These are phyloP conservation scores for Metschnikowia anglica DNA, from an alignment of 805 yeast genomes.

Conservation along the genomic window DNA sequence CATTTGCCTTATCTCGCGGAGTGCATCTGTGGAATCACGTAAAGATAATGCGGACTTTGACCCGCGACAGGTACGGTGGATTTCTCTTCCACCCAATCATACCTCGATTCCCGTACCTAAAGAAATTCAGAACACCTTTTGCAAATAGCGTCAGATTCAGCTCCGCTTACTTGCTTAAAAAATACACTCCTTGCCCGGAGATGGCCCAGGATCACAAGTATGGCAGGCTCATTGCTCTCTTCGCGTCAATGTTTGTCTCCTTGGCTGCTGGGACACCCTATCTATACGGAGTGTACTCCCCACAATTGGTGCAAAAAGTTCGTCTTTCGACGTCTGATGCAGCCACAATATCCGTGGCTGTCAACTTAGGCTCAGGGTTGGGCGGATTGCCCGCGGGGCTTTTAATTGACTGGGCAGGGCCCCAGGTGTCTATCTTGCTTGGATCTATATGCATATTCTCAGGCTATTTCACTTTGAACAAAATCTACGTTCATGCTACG, in stretches of 20 bases:
- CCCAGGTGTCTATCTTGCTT: conserved; percentile 48
- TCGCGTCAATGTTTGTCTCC: conserved; percentile 47
- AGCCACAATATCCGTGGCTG: conserved; percentile 57
- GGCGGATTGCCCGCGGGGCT: conserved; percentile 75
- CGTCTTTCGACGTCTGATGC: conserved; percentile 59
- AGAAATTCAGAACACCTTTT: too few species aligned
- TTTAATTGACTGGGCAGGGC: conserved; percentile 61
- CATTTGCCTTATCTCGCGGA: neutral
- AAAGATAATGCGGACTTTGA: conserved; percentile 8
- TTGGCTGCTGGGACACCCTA: conserved; percentile 76
- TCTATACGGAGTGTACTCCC: conserved; percentile 71
- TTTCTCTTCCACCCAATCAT: too few species aligned
- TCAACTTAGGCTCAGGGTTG: conserved; percentile 62
- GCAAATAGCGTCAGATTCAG: too few species aligned
- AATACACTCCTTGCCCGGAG: neutral
- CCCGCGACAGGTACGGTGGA: neutral
- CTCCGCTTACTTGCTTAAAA: neutral
- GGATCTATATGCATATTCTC: conserved; percentile 56
- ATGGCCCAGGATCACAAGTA: conserved; percentile 10
- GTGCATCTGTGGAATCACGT: conserved; percentile 6
- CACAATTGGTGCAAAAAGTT: conserved; percentile 60
- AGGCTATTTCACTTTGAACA: conserved; percentile 54
- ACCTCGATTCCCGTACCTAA: too few species aligned
- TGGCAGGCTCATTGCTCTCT: conserved; percentile 27
- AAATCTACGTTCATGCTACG: conserved; percentile 43